Base-by-base conservation (phyloP, 2,329 filamentous ascomycete species). In the Chrysoporthe puriensis region DNA sequence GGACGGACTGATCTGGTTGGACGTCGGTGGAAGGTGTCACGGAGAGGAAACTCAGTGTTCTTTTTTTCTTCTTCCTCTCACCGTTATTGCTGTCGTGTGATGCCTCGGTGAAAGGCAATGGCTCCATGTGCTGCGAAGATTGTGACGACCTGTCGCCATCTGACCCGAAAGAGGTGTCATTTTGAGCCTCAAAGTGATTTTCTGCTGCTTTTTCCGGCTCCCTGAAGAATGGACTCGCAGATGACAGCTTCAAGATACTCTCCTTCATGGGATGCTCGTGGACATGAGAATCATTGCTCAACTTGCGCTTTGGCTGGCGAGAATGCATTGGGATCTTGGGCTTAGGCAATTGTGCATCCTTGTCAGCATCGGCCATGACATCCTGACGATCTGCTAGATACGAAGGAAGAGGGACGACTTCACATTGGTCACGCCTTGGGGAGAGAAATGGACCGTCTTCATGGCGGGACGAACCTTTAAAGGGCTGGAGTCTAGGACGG, bases 171-270 rank as follows among this genome's bases (percentile, higher is more conserved):
- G 16, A n/a, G 4, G 34, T 18, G 16, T 18, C 54, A n/a, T 14
- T n/a, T 1, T 57, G 16, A 21, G 34, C 34, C 18, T 40, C 32
- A 13, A 57, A 32, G 16, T 9, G 32, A 40, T 5, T 14, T 14
- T 57, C 54, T 16, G 34, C 16, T n/a, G 18, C 14, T 9, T 40
- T 7, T 18, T 18, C 54, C 18, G 7, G 2, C 32, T 40, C 13
- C 6, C 14, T 21, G 34, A 40, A 36, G 54, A n/a, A 57, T 3
- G 54, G 32, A 36, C 50, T 32, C 21, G 50, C 11, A 16, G 50
- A 54, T 54, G 50, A 54, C 9, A 54, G 34, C 54, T 57, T 21
- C 40, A 60, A 44, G 57, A 60, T 60, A 4, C 40, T 26, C 21
- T 44, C 16, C 57, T 44, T 60, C 57, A 40, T 44, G n/a, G 57